Conservation (phyloP, 139 green algal species). For the Closterium sp. region DNA sequence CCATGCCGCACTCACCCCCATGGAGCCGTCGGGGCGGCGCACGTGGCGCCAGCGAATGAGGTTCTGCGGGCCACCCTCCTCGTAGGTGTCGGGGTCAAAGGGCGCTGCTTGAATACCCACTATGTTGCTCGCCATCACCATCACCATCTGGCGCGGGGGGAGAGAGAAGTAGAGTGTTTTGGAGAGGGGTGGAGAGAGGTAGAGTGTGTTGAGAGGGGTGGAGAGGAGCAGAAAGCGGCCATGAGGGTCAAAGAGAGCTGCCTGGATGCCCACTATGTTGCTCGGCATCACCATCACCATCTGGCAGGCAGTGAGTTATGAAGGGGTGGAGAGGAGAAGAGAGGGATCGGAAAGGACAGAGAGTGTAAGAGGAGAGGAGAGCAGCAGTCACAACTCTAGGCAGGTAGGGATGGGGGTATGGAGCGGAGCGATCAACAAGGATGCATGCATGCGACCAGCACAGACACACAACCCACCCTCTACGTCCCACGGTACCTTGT, state of each 20-base stretch:
- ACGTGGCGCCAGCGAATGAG: not conserved
- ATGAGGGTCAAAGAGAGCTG: too few relatives aligned
- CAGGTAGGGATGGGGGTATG: too few relatives aligned
- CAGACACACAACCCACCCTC: not conserved
- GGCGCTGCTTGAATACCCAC: not conserved
- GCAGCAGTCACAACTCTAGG: too few relatives aligned
- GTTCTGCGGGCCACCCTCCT: constrained; percentile 1
- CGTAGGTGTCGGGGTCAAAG: constrained; percentile 25
- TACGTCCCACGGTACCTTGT: too few relatives aligned
- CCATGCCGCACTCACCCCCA: not conserved
- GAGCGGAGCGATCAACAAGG: too few relatives aligned
- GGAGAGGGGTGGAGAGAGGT: too few relatives aligned
- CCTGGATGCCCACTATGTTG: too few relatives aligned
- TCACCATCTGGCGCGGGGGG: not conserved
- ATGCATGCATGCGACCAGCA: not conserved
- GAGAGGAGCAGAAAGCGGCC: too few relatives aligned
- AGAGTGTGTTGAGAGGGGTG: too few relatives aligned
- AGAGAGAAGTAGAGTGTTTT: not conserved
- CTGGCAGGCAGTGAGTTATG: not conserved
- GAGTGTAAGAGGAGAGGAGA: too few relatives aligned
- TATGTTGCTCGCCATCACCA: constrained; percentile 33
- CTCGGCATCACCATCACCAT: not conserved
- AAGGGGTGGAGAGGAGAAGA: not conserved
- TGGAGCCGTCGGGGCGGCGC: not conserved
- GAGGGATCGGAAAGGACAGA: not conserved